Conservation (phyloP, 73 alveolate species). For the Diophrys sp. region DNA sequence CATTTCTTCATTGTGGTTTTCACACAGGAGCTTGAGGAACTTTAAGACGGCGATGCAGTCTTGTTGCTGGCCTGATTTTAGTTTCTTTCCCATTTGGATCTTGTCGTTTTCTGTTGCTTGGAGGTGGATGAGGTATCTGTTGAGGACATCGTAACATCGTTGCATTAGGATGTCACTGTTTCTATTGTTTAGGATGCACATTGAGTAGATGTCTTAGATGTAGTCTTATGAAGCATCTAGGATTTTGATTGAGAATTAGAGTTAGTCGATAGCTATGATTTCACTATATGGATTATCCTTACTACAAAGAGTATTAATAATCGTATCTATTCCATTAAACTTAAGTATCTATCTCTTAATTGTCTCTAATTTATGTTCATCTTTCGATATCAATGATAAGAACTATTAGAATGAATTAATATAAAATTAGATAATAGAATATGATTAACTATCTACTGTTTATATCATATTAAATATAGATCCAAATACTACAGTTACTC, state of each 20-base stretch:
- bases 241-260: not conserved
- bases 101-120: not conserved
- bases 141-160: not conserved
- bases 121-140: not conserved
- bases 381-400: not conserved
- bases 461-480: not conserved
- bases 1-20: slow-evolving; percentile 33
- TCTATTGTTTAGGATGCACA: not conserved
- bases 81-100: not conserved
- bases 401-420: not conserved
- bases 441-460: not conserved
- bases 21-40: slow-evolving; percentile 38
- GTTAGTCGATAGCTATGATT: not conserved
- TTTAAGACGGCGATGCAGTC: slow-evolving; percentile 13
- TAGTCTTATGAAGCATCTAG: not conserved
- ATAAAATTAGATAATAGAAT: no score
- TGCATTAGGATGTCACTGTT: slow-evolving; percentile 4
- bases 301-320: not conserved
- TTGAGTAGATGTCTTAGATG: not conserved
- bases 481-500: not conserved
- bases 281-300: not conserved
- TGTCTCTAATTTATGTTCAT: no score
- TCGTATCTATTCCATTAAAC: not conserved
- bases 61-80: not conserved
- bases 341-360: not conserved